Base-by-base conservation (phyloP, 116 monocot genomes). In the Papilionanthe hybrid region DNA sequence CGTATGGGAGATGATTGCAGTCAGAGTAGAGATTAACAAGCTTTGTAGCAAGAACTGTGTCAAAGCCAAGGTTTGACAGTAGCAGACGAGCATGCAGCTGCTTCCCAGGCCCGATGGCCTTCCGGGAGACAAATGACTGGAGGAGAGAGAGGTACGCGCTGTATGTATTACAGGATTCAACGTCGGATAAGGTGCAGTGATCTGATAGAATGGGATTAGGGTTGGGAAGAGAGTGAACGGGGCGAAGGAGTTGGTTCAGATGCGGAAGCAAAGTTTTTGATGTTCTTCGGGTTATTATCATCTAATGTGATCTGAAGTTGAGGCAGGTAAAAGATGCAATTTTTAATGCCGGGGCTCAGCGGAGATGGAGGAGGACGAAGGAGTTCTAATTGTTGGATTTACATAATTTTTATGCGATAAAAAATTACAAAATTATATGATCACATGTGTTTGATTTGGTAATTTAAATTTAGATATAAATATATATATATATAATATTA, bases 61-160 rank as follows among this genome's bases (percentile, higher is more conserved):
- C 50, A 72, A 80, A 60, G 75, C 81, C 72, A 74, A 78, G 75
- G 49, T 72, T 77, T 11, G 81, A 81, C 58, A 84, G 69, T 20
- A 78, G 42, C 66, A 84, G 78, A 30, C 74, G 75, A 53, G 78
- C 84, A 41, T 84, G 82, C 25, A 83, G 78, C 45, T 83, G 78
- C 42, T 77, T 82, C 3, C 71, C 77, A 28, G 82, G 77, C 9
- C n/a, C 19, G 55, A 77, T 0, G 23, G 82, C 66, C 32, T 71
- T 65, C 37, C 28, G 77, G n/a, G 82, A 19, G 45, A 75, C 42
- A 25, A 82, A 47, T 57, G 69, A 77, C 27, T 72, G 68, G 77
- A 82, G 82, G 82, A 82, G 77, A 49, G 76, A 77, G 23, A 55
- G 69, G 69, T 71, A 82, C 0, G 71, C 37, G 13, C 55, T 77